These are phyloP conservation scores for Pharus latifolius DNA, from an alignment of 176 grass and related monocot genomes.

Conservation along the genomic window DNA sequence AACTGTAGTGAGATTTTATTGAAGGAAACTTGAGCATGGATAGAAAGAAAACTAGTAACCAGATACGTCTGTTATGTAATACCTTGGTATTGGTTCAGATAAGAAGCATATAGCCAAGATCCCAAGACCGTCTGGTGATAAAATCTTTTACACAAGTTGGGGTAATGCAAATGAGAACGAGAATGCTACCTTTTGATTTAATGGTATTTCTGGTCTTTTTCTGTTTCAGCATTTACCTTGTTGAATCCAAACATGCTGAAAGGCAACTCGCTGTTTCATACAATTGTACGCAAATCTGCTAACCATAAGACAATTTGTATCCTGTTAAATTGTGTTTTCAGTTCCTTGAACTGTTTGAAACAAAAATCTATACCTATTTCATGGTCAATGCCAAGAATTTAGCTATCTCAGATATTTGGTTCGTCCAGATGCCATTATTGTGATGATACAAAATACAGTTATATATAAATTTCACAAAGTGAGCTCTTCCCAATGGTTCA, in stretches of 20 bases:
- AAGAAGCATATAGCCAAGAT: not conserved
- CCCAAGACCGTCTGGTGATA: not conserved
- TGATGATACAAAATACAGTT: not conserved
- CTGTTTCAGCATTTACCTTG: not conserved
- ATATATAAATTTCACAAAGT: not conserved
- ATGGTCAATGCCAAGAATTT: not conserved
- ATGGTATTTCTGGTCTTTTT: not conserved
- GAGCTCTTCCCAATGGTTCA: not conserved
- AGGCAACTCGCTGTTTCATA: too few relatives aligned
- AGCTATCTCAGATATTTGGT: too few relatives aligned
- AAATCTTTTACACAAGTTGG: not conserved
- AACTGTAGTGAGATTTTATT: not conserved
- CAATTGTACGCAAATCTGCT: not conserved
- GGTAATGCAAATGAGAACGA: not conserved
- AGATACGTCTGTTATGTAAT: not conserved
- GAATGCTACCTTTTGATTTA: not conserved
- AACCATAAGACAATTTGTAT: not conserved
- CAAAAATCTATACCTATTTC: not conserved
- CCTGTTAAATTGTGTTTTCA: not conserved
- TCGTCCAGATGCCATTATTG: not conserved
- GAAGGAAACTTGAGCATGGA: not conserved
- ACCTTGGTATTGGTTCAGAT: too few relatives aligned
- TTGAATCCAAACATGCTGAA: not conserved
- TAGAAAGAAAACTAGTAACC: not conserved
- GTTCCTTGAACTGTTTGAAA: too few relatives aligned